Conservation (phyloP, 345 rosid species). For the Tarenaya hassleriana region DNA sequence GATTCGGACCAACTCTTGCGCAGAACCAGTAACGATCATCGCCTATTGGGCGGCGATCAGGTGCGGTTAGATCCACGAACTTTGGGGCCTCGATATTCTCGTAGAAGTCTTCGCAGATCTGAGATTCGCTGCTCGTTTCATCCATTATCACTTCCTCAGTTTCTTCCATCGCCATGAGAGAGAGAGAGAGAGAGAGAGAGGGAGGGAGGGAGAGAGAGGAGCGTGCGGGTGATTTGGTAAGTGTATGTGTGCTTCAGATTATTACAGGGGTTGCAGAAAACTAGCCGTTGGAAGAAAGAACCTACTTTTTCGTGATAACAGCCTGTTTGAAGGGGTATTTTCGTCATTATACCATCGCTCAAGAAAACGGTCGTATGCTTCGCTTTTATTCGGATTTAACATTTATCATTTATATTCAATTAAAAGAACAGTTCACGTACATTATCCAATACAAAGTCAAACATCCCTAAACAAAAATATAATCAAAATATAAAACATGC, state of each 20-base stretch:
- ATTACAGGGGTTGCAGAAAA: slow-evolving; percentile 15
- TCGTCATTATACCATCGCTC: slow-evolving; percentile 3
- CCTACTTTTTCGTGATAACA: slow-evolving; percentile 10
- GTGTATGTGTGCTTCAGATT: slow-evolving; percentile 18
- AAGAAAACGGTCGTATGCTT: too few relatives aligned
- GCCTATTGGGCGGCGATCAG: slow-evolving; percentile 46
- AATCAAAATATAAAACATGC: too few relatives aligned
- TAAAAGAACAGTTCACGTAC: too few relatives aligned
- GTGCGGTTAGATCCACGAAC: slow-evolving; percentile 84
- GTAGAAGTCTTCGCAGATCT: slow-evolving; percentile 60
- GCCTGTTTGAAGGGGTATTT: slow-evolving; percentile 13
- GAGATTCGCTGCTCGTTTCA: slow-evolving; percentile 26
- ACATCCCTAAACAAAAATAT: too few relatives aligned
- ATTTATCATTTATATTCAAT: too few relatives aligned
- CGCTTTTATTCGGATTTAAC: too few relatives aligned
- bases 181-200: slow-evolving; percentile 8
- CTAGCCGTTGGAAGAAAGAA: slow-evolving; percentile 27
- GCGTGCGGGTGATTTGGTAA: too few relatives aligned
- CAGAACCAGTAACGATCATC: slow-evolving; percentile 98
- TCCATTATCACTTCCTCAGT: slow-evolving; percentile 23
- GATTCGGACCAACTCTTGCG: slow-evolving; percentile 62
- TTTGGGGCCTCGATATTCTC: slow-evolving; percentile 93
- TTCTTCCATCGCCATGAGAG: slow-evolving; percentile 38
- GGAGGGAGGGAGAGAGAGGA: slow-evolving; percentile 15
- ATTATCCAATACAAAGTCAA: too few relatives aligned